Conservation (phyloP, 768 basidiomycete genomes). For the Lactarius akahatsu region DNA sequence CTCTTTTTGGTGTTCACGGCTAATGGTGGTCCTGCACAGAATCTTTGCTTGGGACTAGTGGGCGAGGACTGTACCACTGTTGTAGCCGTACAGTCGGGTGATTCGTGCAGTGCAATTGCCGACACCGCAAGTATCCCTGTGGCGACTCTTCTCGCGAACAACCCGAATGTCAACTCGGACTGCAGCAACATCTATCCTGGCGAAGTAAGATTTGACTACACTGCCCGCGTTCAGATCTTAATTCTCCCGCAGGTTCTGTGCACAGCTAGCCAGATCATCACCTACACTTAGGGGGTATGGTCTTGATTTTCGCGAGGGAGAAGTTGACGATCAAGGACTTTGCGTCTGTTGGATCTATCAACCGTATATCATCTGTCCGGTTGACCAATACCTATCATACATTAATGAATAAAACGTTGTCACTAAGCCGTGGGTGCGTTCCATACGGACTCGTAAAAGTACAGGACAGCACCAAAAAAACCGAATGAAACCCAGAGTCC, state of each 20-base stretch:
- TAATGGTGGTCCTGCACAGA: neutral
- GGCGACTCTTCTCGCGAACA: conserved; percentile 59
- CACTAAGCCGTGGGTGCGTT: neutral
- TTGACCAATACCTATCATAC: neutral
- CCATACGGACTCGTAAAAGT: neutral
- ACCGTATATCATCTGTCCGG: neutral
- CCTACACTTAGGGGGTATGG: neutral
- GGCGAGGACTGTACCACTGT: conserved; percentile 58
- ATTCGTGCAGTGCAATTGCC: conserved; percentile 51
- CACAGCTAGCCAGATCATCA: neutral
- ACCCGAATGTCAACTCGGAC: conserved; percentile 61
- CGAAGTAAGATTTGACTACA: conserved; percentile 49
- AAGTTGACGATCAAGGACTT: neutral
- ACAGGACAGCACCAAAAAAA: neutral
- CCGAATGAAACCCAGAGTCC: neutral
- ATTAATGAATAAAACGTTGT: neutral
- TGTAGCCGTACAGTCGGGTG: conserved; percentile 47
- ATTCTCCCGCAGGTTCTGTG: conserved; percentile 9
- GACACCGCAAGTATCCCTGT: conserved; percentile 39
- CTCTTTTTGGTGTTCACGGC: neutral
- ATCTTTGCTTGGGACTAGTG: conserved; percentile 54
- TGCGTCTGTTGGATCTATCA: neutral
- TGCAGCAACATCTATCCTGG: conserved; percentile 72
- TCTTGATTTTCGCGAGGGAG: neutral
- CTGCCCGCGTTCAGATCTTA: neutral